phyloP scores from a whole-genome alignment of 1,284 basidiomycete genomes.

The Puccinia hordei region DNA sequence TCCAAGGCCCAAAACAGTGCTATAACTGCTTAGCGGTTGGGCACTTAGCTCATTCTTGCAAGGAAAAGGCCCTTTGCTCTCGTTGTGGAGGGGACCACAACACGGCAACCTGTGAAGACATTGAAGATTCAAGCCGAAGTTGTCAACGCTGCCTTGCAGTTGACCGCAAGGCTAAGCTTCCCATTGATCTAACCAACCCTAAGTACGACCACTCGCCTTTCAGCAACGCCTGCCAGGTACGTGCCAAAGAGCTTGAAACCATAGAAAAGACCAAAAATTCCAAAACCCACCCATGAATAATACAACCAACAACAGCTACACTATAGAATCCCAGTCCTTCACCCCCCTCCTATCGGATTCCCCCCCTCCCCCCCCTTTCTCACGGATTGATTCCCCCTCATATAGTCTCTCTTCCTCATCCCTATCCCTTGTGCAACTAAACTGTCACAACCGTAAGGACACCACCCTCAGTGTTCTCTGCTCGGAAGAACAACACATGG shows the following conservation, averaged over 20 bases:
- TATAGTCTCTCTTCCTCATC: background rate
- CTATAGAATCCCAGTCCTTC: background rate
- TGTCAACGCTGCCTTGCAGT: background rate
- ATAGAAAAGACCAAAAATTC: background rate
- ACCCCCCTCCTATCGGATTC: background rate
- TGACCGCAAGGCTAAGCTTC: background rate
- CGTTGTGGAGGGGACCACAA: conserved; percentile 3
- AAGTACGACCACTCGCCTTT: conserved; percentile 8
- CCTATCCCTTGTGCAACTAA: conserved; percentile 7
- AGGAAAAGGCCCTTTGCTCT: background rate
- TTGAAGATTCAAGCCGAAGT: background rate
- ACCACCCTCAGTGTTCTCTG: conserved; percentile 7
- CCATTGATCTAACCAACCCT: background rate
- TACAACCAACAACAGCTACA: background rate
- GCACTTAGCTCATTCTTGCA: conserved; percentile 6
- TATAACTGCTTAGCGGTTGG: conserved; percentile 3
- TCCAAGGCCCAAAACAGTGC: conserved; percentile 4
- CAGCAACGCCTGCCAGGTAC: too few relatives aligned
- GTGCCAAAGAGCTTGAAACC: background rate
- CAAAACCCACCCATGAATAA: background rate
- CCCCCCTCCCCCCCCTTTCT: background rate
- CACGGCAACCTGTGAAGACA: background rate
- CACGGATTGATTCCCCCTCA: background rate
- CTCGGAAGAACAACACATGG: background rate
- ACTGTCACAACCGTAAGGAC: conserved; percentile 28